Base-by-base conservation (phyloP, 2,329 filamentous ascomycete species). In the Botrytis aclada region DNA sequence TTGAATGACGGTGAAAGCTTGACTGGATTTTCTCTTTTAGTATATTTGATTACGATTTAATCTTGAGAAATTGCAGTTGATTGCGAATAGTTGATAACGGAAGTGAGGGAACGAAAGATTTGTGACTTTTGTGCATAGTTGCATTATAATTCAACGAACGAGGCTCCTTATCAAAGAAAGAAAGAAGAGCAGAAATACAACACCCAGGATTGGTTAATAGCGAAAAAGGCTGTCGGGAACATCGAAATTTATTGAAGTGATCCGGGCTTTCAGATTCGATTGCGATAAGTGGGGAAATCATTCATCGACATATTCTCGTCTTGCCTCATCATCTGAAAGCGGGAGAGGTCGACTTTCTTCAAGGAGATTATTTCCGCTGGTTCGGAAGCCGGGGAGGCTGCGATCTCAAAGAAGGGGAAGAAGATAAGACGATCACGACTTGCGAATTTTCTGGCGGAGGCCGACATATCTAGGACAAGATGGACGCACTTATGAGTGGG, bases 401-500 rank as follows among this genome's bases (percentile, higher is more conserved):
- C 47, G 34, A 56, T n/a, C 6, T 41, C 25, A 22, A 41, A 37
- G 25, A 67, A 41, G 43, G 14, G 6, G 22, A 39, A 14, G 60
- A 62, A n/a, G 60, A 39, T n/a, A 9, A 56, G 51, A 39, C 5
- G 34, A 22, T 56, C 8, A 47, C 62, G 43, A 47, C 12, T 56
- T 41, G 25, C 45, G 45, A 54, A 39, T 56, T 41, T 67, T 20
- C 14, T 12, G 8, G 29, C 6, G 16, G 32, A 5, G 47, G 41
- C 12, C 12, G 29, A 39, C 32, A 61, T 25, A 61, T 61, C 12
- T 61, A 51, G 37, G 41, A 7, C 32, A 69, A 69, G 45, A 72
- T 72, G 71, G 66, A 70, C 69, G 63, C 63, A 29, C 74, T 76
- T 70, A 75, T 73, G 39, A 72, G 72, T 45, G 56, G 66, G 51